Percentiles rank a stretch among this genome's conserved stretches.
phyloP scores from a whole-genome alignment of 441 rosid genomes.

The Theobroma grandiflorum region DNA sequence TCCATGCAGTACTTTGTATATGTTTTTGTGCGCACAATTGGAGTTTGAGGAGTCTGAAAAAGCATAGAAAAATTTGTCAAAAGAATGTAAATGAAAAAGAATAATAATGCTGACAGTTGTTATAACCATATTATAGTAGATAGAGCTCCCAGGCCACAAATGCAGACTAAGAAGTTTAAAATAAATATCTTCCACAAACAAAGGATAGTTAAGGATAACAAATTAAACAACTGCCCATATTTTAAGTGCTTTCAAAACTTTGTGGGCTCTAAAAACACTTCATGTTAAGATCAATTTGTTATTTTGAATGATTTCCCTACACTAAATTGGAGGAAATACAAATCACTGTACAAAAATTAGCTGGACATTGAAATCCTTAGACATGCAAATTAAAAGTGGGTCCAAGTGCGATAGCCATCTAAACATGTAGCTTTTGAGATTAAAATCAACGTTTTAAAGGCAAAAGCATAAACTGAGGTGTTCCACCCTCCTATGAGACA shows the following conservation, averaged over 20 bases:
- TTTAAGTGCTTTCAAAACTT: not conserved
- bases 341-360: not conserved
- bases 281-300: not conserved
- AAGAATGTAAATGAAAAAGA: not conserved
- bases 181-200: conserved; percentile 9
- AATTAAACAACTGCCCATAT: not conserved
- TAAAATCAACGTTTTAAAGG: not conserved
- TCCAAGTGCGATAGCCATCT: not conserved
- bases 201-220: not conserved
- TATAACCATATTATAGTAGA: not conserved
- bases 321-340: not conserved
- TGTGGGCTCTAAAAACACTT: not conserved
- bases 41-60: conserved; percentile 97
- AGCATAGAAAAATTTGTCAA: not conserved
- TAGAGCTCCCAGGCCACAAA: not conserved
- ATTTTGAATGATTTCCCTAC: not conserved
- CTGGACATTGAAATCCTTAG: not conserved
- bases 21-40: conserved; percentile 84
- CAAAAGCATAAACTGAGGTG: conserved; percentile 10
- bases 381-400: not conserved
- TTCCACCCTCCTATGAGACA: conserved; percentile 1
- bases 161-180: conserved; percentile 17
- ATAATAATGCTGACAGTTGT: not conserved
- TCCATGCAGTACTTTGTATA: conserved; percentile 79
- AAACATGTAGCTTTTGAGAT: not conserved